Conservation (phyloP, 2,329 filamentous ascomycete genomes). For the Immersiporthe knoxdaviesiana region DNA sequence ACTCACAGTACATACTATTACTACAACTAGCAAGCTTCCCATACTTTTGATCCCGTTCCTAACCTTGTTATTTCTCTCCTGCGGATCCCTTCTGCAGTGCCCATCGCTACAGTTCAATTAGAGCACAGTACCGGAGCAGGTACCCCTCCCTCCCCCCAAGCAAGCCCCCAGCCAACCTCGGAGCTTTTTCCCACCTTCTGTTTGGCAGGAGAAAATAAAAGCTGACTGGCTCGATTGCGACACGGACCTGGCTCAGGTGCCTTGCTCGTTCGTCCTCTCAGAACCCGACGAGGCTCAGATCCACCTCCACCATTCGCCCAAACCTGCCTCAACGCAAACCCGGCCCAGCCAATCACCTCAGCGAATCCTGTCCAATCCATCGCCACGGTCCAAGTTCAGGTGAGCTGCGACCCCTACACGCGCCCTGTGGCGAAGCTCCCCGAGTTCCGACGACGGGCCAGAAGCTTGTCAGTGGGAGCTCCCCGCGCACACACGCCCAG, state of each 20-base stretch:
- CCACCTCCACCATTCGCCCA: conserved; percentile 31
- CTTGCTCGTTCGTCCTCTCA: conserved; percentile 25
- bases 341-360: conserved; percentile 29
- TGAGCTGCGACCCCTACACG: conserved; percentile 21
- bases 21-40: background rate
- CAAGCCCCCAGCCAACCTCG: conserved; percentile 1
- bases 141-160: conserved; percentile 12
- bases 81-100: conserved; percentile 1
- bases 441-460: background rate
- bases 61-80: conserved; percentile 1
- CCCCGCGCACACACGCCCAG: background rate
- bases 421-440: conserved; percentile 6
- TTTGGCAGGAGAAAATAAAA: conserved; percentile 7
- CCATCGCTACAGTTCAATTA: background rate
- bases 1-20: background rate
- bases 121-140: conserved; percentile 1
- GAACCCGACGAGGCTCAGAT: conserved; percentile 26
- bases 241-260: conserved; percentile 10
- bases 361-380: conserved; percentile 21
- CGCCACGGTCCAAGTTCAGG: conserved; percentile 28
- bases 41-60: conserved; percentile 11
- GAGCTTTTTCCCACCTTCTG: conserved; percentile 12
- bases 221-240: conserved; percentile 27
- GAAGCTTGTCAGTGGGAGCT: background rate
- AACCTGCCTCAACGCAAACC: conserved; percentile 27